Evolutionary conservation across 2,329 filamentous ascomycete species (phyloP), one percentile per base, ranked within the genome.

Genomic region (Triangularia verruculosa): DNA sequence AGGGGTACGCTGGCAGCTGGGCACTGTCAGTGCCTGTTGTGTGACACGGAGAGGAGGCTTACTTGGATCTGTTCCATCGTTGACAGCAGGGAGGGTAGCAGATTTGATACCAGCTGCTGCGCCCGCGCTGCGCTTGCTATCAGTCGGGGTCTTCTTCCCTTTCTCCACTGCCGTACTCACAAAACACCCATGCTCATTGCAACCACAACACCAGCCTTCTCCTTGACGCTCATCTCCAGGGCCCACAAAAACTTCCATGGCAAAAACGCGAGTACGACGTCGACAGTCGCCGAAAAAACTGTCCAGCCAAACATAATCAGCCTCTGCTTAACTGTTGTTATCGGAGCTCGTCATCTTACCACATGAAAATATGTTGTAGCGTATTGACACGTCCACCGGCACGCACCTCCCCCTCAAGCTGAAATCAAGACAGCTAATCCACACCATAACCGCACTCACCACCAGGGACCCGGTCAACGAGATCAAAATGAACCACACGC

Each of bases 271-370:
- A 71, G 61, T 12, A 55, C 61, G 7, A 68, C 57, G 27, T 71
- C 70, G 51, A 68, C 61, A 11, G 59, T 20, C 0, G 65, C 69
- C 47, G 68, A 71, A 32, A 70, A 70, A 13, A 56, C 70, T 69
- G 39, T 15, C 20, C 3, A 63, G 12, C 6, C 39, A 55, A 57
- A 63, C n/a, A 20, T 27, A 4, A 25, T 30, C 64, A 64, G 72
- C 24, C 66, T 69, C 43, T 32, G 12, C 11, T 24, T 12, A 27
- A 53, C 30, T 17, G 4, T 24, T 28, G 7, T n/a, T 12, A 4
- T 12, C 13, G 22, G 5, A 22, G 6, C 15, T 11, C 5, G 39
- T 15, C 11, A 27, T 56, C 80, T 86, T 24, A 89, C 86, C 0
- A 34, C 66, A 68, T 1, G 68, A 64, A 51, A 68, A 68, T 9